A percentile compares a stretch with the other conserved stretches of the same genome.
Conservation (phyloP, 1,284 basidiomycete species). For the Sporisorium reilianum region DNA sequence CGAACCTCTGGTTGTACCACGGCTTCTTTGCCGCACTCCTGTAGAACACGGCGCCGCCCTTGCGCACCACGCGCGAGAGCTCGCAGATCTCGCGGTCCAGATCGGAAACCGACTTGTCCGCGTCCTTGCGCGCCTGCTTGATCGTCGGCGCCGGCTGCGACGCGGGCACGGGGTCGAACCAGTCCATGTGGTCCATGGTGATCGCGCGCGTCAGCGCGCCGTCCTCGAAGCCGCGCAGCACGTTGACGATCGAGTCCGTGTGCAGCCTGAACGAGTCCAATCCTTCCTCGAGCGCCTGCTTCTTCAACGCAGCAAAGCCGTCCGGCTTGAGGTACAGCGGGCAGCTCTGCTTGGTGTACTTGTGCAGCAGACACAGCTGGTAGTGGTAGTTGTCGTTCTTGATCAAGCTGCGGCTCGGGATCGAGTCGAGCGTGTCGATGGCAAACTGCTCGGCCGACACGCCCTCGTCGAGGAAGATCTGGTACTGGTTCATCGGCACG, state of each 20-base stretch:
- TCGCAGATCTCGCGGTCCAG: slow-evolving; percentile 77
- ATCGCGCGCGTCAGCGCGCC: slow-evolving; percentile 70
- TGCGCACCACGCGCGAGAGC: slow-evolving; percentile 75
- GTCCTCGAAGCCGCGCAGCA: slow-evolving; percentile 71
- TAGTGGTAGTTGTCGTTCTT: slow-evolving; percentile 69
- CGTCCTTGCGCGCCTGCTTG: slow-evolving; percentile 68
- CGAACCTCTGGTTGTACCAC: slow-evolving; percentile 79
- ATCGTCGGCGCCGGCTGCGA: slow-evolving; percentile 69
- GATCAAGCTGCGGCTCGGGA: slow-evolving; percentile 59
- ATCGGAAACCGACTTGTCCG: slow-evolving; percentile 71
- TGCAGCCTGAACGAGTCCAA: slow-evolving; percentile 80
- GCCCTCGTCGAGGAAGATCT: slow-evolving; percentile 78
- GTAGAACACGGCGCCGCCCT: slow-evolving; percentile 79
- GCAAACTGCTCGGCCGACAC: slow-evolving; percentile 69
- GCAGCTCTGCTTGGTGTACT: slow-evolving; percentile 78
- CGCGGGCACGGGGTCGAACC: slow-evolving; percentile 76
- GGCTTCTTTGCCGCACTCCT: slow-evolving; percentile 79
- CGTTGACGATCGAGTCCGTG: slow-evolving; percentile 81
- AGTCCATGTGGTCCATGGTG: slow-evolving; percentile 85
- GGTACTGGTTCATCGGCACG: slow-evolving; percentile 81
- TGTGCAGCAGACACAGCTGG: slow-evolving; percentile 74
- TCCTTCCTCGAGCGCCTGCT: slow-evolving; percentile 71
- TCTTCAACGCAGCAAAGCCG: slow-evolving; percentile 76
- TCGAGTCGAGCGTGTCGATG: slow-evolving; percentile 68
- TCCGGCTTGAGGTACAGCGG: slow-evolving; percentile 79